Evolutionary conservation across 1,284 basidiomycete species (phyloP).

Genomic region (Austroboletus olivaceoglutinosus): DNA sequence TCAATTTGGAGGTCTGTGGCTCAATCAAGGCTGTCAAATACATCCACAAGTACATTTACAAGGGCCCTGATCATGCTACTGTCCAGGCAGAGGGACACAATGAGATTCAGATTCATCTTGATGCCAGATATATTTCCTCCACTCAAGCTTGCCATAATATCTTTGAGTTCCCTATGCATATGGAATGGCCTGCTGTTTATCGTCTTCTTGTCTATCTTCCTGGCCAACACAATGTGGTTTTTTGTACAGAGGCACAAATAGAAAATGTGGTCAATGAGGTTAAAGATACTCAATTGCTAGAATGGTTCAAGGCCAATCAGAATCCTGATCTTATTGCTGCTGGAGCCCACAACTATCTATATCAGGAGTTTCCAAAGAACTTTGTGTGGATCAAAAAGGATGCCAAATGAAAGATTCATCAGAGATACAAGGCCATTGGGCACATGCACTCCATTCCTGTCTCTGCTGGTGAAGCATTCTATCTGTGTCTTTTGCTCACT

Average conservation of each 20-base stretch:
- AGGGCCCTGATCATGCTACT: slow-evolving; percentile 36
- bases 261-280: slow-evolving; percentile 15
- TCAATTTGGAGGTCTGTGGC: slow-evolving; percentile 41
- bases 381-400: slow-evolving; percentile 12
- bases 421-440: slow-evolving; percentile 23
- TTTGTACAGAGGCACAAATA: slow-evolving; percentile 22
- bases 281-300: slow-evolving; percentile 30
- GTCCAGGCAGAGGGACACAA: not conserved
- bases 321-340: slow-evolving; percentile 19
- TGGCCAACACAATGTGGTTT: slow-evolving; percentile 37
- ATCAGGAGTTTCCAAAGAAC: slow-evolving; percentile 39
- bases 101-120: slow-evolving; percentile 15
- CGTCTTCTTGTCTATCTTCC: slow-evolving; percentile 13
- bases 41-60: slow-evolving; percentile 45
- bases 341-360: slow-evolving; percentile 30
- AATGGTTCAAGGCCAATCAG: slow-evolving; percentile 40
- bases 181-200: slow-evolving; percentile 19
- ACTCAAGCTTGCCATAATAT: slow-evolving; percentile 14
- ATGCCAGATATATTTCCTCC: slow-evolving; percentile 17
- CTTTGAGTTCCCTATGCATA: too few species aligned
- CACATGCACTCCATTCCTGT: slow-evolving; percentile 32
- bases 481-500: slow-evolving; percentile 36
- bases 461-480: slow-evolving; percentile 30
- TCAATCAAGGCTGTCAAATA: slow-evolving; percentile 38
- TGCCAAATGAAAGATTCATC: slow-evolving; percentile 28